A percentile compares a stretch with the other conserved stretches of the same genome.
phyloP scores from a whole-genome alignment of 352 stramenopile genomes.

The Phytophthora idaei region DNA sequence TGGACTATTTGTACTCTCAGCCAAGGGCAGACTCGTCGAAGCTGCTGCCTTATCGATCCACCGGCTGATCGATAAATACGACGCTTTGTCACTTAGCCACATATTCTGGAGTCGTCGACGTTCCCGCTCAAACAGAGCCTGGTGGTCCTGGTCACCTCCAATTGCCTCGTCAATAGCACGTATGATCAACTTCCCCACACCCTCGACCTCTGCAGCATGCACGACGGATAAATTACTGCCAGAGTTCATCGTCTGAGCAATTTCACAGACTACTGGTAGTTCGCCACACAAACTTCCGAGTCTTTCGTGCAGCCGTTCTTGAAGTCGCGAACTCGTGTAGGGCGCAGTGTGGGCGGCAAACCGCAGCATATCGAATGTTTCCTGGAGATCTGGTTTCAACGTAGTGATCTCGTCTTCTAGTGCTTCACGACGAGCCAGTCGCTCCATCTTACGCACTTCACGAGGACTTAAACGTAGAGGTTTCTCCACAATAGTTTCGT shows the following conservation, averaged over 20 bases:
- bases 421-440: slow-evolving; percentile 16
- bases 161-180: slow-evolving; percentile 53
- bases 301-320: slow-evolving; percentile 29
- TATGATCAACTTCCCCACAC: slow-evolving; percentile 36
- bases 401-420: slow-evolving; percentile 26
- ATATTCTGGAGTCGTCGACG: slow-evolving; percentile 36
- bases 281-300: slow-evolving; percentile 46
- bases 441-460: slow-evolving; percentile 24
- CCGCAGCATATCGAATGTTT: slow-evolving; percentile 36
- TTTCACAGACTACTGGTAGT: slow-evolving; percentile 49
- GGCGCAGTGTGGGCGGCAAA: slow-evolving; percentile 39
- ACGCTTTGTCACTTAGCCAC: slow-evolving; percentile 41
- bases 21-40: not conserved
- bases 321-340: slow-evolving; percentile 37
- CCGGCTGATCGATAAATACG: slow-evolving; percentile 30
- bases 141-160: slow-evolving; percentile 32
- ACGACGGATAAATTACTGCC: not conserved
- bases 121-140: slow-evolving; percentile 38
- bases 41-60: slow-evolving; percentile 13
- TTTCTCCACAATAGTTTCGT: not conserved
- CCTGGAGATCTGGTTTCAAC: slow-evolving; percentile 40
- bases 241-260: slow-evolving; percentile 18
- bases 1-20: slow-evolving; percentile 5
- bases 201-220: slow-evolving; percentile 15
- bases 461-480: slow-evolving; percentile 8